phyloP scores from a whole-genome alignment of 305 asterid species.

The Rubia tinctorum region DNA sequence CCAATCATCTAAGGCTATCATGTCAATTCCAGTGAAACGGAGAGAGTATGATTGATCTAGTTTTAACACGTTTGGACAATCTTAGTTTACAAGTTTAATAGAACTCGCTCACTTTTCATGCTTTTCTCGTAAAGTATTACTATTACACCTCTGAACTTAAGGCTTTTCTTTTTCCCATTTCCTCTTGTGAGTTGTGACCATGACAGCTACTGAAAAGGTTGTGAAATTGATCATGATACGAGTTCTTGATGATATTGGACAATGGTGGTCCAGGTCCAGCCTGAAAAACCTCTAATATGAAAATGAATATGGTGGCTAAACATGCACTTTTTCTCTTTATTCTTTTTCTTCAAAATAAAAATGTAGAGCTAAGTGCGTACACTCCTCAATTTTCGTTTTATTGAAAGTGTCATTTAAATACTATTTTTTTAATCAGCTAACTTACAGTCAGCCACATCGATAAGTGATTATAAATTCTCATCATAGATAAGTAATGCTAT shows the following conservation, averaged over 20 bases:
- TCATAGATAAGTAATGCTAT: too few relatives aligned
- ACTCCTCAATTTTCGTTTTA: too few relatives aligned
- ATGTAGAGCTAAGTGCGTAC: too few relatives aligned
- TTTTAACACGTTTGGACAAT: background rate
- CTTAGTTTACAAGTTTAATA: background rate
- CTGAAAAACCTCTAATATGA: conserved; percentile 1
- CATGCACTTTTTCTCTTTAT: conserved; percentile 1
- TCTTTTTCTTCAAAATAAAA: background rate
- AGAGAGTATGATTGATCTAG: background rate
- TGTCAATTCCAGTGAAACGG: too few relatives aligned
- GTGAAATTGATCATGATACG: conserved; percentile 9
- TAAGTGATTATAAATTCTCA: too few relatives aligned
- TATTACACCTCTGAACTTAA: background rate
- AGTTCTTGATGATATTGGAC: background rate
- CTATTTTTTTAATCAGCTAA: too few relatives aligned
- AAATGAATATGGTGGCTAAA: conserved; percentile 15
- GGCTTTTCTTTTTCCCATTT: background rate
- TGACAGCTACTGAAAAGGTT: conserved; percentile 16
- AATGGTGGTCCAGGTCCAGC: conserved; percentile 19
- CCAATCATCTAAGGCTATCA: too few relatives aligned
- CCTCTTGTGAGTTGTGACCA: conserved; percentile 14
- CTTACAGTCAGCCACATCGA: too few relatives aligned
- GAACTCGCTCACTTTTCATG: background rate
- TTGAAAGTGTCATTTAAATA: background rate
- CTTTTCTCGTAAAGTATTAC: background rate